Conservation (phyloP, 2,329 filamentous ascomycete genomes). For the Neonectria neomacrospora region DNA sequence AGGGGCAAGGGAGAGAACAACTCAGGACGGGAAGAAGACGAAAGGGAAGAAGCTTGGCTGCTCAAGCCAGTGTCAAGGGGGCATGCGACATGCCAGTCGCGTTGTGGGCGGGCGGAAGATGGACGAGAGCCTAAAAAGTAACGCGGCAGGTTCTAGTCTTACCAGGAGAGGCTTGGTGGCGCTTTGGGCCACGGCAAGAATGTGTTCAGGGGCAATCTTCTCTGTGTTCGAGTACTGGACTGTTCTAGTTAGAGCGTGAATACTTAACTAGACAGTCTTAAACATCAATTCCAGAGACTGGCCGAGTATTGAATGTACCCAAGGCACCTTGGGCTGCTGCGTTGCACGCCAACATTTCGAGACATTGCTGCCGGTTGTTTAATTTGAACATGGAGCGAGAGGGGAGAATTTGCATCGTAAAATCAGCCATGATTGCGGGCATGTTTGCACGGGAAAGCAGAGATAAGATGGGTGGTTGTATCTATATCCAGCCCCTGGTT, state of each 20-base stretch:
- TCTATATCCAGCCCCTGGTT: background rate
- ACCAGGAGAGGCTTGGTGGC: background rate
- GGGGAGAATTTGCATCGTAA: background rate
- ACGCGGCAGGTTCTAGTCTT: background rate
- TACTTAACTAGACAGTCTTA: too few species aligned
- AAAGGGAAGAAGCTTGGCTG: too few species aligned
- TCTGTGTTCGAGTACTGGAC: background rate
- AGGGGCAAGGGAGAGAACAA: background rate
- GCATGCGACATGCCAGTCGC: background rate
- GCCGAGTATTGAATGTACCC: background rate
- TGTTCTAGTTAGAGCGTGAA: background rate
- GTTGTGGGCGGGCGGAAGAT: background rate
- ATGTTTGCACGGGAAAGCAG: too few species aligned
- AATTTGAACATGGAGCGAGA: background rate
- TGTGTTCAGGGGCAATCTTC: background rate
- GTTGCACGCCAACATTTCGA: background rate
- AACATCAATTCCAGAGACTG: background rate
- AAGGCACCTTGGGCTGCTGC: too few species aligned
- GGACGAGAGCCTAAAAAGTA: background rate
- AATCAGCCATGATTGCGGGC: background rate
- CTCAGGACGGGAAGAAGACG: background rate
- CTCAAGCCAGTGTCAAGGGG: background rate
- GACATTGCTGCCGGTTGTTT: background rate
- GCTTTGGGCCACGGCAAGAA: background rate
- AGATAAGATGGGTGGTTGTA: too few species aligned